Evolutionary conservation across 495 filamentous ascomycete genomes (phyloP).

Genomic region (Penicillium antarcticum): DNA sequence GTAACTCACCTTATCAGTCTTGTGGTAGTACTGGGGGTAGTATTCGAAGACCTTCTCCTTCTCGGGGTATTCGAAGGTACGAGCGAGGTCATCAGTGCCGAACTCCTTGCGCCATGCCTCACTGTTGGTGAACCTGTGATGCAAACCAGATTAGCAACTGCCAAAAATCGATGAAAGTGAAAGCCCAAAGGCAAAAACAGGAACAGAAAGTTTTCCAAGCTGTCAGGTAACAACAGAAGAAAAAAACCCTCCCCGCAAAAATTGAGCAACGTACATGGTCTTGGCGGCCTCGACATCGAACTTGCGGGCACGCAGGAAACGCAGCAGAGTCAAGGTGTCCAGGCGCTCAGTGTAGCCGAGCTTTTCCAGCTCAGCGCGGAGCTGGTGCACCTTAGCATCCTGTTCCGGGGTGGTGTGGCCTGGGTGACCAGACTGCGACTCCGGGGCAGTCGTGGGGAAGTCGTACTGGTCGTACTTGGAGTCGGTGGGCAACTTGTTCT

Average conservation of each 20-base stretch:
- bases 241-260: background rate
- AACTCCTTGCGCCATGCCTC: conserved; percentile 90
- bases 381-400: conserved; percentile 83
- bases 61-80: conserved; percentile 83
- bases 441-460: conserved; percentile 75
- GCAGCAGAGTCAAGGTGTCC: conserved; percentile 86
- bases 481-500: conserved; percentile 56
- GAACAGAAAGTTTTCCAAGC: background rate
- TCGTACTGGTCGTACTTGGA: conserved; percentile 96
- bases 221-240: background rate
- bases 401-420: conserved; percentile 85
- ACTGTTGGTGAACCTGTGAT: conserved; percentile 78
- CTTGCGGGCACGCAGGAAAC: conserved; percentile 91
- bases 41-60: conserved; percentile 84
- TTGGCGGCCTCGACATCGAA: conserved; percentile 83
- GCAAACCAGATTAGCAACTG: conserved; percentile 6
- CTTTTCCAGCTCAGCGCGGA: conserved; percentile 79
- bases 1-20: conserved; percentile 82
- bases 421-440: conserved; percentile 71
- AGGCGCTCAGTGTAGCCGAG: conserved; percentile 79
- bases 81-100: conserved; percentile 78
- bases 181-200: background rate
- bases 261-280: conserved; percentile 62
- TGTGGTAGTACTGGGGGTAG: conserved; percentile 99
- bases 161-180: background rate